Conservation (phyloP, 495 filamentous ascomycete species). For the Lasiosphaeria ovina region DNA sequence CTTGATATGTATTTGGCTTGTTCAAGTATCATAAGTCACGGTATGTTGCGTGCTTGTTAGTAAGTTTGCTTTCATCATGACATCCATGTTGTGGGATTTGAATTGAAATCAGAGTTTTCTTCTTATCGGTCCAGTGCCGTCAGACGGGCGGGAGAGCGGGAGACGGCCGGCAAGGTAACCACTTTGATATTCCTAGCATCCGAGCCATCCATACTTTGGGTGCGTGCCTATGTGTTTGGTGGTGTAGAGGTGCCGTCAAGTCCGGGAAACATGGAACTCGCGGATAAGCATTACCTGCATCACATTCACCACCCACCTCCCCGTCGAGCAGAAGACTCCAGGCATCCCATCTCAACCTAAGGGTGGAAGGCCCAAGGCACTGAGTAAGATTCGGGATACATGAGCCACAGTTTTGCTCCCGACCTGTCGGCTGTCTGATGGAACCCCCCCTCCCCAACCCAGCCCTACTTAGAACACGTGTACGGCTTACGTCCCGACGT, state of each 20-base stretch:
- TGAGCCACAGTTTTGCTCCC: constrained; percentile 14
- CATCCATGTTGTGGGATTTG: neutral
- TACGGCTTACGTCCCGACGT: neutral
- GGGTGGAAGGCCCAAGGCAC: constrained; percentile 14
- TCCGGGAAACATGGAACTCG: neutral
- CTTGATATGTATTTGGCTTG: no score
- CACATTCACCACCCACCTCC: neutral
- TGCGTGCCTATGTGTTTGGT: neutral
- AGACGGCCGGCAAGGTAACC: constrained; percentile 15
- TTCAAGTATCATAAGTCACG: no score
- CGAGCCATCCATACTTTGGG: neutral
- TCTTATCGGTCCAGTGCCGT: constrained; percentile 5
- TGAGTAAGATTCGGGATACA: constrained; percentile 19
- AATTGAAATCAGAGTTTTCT: constrained; percentile 5
- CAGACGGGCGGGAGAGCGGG: constrained; percentile 10
- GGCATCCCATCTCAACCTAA: constrained; percentile 9
- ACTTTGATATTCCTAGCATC: neutral
- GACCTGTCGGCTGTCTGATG: constrained; percentile 10
- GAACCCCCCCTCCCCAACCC: neutral
- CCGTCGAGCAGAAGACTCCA: neutral
- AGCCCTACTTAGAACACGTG: neutral
- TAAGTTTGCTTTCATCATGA: neutral
- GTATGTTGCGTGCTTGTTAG: neutral
- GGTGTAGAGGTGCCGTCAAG: neutral
- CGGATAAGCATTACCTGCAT: no score